Percentiles rank a stretch among this genome's conserved stretches.
phyloP scores from a whole-genome alignment of 192 early-diverging fungal genomes.

The Thoreauomyces humboldtii region DNA sequence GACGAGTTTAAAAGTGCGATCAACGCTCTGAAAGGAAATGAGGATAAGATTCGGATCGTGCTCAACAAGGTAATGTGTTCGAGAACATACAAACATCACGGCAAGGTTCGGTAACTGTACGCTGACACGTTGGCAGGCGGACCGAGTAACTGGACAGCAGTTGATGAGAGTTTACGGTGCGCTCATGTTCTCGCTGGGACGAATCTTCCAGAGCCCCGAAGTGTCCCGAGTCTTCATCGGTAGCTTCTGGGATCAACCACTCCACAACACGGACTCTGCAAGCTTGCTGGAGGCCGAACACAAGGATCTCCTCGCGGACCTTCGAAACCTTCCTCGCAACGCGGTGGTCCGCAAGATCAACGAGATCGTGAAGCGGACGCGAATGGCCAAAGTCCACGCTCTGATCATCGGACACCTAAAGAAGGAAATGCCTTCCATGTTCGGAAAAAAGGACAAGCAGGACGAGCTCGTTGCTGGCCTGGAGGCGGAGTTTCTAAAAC shows the following conservation, averaged over 20 bases:
- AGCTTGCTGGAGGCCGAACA: slow-evolving; percentile 72
- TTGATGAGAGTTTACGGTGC: slow-evolving; percentile 87
- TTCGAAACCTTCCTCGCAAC: slow-evolving; percentile 73
- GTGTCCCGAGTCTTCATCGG: slow-evolving; percentile 77
- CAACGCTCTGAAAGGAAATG: slow-evolving; percentile 71
- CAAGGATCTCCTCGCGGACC: slow-evolving; percentile 70
- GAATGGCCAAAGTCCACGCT: slow-evolving; percentile 76
- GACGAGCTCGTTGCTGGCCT: slow-evolving; percentile 69
- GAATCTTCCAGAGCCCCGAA: slow-evolving; percentile 84
- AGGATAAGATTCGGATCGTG: slow-evolving; percentile 82
- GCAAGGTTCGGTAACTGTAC: too few species aligned
- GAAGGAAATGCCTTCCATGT: slow-evolving; percentile 78
- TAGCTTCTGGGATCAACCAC: slow-evolving; percentile 75
- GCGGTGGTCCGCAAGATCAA: slow-evolving; percentile 83
- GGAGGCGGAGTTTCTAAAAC: slow-evolving; percentile 70
- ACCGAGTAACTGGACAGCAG: slow-evolving; percentile 83
- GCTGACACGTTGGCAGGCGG: too few species aligned
- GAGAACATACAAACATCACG: too few species aligned
- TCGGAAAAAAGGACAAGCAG: slow-evolving; percentile 76
- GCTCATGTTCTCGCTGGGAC: slow-evolving; percentile 90
- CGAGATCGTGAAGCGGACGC: slow-evolving; percentile 84
- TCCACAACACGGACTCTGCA: slow-evolving; percentile 69
- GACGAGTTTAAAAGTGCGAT: slow-evolving; percentile 87
- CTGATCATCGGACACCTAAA: slow-evolving; percentile 80
- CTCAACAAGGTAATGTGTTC: too few species aligned